These are phyloP conservation scores for Panicum hallii DNA, from an alignment of 202 grass and related monocot species.

Conservation along the genomic window DNA sequence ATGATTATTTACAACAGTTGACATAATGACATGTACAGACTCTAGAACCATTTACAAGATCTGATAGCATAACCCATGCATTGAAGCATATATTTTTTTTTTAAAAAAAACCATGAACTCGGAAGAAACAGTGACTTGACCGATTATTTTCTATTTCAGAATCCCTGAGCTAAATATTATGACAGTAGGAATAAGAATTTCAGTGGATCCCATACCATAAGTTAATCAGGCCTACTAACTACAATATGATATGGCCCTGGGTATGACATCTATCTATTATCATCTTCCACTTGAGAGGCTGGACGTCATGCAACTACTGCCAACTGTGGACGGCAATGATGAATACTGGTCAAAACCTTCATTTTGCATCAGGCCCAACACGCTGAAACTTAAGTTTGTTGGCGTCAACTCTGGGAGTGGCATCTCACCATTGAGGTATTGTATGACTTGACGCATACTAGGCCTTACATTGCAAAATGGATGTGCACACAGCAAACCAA, in stretches of 20 bases:
- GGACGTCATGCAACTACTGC: background rate
- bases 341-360: constrained; percentile 39
- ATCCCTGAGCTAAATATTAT: background rate
- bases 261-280: background rate
- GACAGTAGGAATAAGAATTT: background rate
- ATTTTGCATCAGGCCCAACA: constrained; percentile 17
- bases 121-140: background rate
- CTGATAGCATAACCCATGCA: background rate
- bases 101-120: background rate
- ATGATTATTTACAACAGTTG: background rate
- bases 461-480: constrained; percentile 40
- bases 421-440: constrained; percentile 32
- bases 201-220: background rate
- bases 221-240: background rate
- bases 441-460: constrained; percentile 48
- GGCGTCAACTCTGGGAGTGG: constrained; percentile 44
- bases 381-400: constrained; percentile 31
- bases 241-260: background rate
- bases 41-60: background rate
- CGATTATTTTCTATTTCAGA: background rate
- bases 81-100: background rate
- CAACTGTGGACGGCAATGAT: background rate
- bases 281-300: constrained; percentile 35
- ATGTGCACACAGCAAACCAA: constrained; percentile 54
- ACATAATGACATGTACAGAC: background rate